phyloP scores from a whole-genome alignment of 352 stramenopile genomes.

The Globisporangium recalcitrans region DNA sequence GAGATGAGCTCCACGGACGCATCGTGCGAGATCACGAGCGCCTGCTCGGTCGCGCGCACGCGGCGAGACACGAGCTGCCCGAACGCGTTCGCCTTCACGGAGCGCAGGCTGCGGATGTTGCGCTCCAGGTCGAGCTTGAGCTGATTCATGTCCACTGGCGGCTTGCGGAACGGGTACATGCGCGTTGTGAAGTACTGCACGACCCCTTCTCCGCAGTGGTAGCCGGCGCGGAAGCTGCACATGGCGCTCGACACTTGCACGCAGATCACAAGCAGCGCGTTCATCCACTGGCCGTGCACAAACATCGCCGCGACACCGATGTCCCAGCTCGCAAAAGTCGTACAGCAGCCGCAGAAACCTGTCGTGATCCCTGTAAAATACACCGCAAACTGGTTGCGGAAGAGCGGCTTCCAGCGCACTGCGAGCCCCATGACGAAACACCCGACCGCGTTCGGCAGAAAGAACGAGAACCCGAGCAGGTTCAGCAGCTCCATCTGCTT shows the following conservation, averaged over 20 bases:
- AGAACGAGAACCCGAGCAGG: conserved; percentile 48
- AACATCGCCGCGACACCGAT: conserved; percentile 44
- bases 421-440: conserved; percentile 65
- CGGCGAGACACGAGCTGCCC: conserved; percentile 36
- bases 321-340: conserved; percentile 62
- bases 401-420: conserved; percentile 34
- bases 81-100: conserved; percentile 43
- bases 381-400: conserved; percentile 40
- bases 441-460: conserved; percentile 50
- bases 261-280: conserved; percentile 40
- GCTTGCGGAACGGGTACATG: conserved; percentile 45
- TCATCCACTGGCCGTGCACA: conserved; percentile 39
- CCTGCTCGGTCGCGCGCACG: conserved; percentile 39
- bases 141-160: conserved; percentile 36
- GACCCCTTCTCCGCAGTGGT: conserved; percentile 38
- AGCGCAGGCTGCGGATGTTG: conserved; percentile 36
- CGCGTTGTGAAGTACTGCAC: conserved; percentile 36
- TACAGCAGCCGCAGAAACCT: conserved; percentile 67
- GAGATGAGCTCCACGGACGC: conserved; percentile 38
- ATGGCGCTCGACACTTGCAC: conserved; percentile 45
- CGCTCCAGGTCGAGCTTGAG: conserved; percentile 51
- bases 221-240: conserved; percentile 34
- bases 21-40: conserved; percentile 31
- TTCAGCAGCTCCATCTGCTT: conserved; percentile 41
- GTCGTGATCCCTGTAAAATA: conserved; percentile 52